A percentile compares a stretch with the other conserved stretches of the same genome.
Evolutionary conservation across 2,329 filamentous ascomycete genomes (phyloP).

Genomic region (Phoma sp.): DNA sequence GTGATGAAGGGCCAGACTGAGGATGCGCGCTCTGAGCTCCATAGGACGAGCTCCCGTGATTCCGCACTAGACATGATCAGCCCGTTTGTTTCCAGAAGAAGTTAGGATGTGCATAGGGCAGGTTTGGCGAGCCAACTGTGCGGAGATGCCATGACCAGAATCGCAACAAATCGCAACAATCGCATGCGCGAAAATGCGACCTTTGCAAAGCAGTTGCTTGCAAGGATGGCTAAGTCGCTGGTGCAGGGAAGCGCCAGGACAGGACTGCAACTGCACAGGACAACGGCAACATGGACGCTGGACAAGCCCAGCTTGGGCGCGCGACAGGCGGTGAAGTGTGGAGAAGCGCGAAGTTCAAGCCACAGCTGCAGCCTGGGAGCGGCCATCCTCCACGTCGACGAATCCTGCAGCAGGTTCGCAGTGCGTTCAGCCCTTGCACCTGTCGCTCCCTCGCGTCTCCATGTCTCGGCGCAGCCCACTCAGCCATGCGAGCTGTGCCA

Average conservation of each 20-base stretch:
- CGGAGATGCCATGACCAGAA: slow-evolving; percentile 29
- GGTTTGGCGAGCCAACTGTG: slow-evolving; percentile 32
- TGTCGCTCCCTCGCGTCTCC: slow-evolving; percentile 3
- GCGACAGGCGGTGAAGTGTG: slow-evolving; percentile 27
- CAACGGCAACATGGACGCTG: neutral
- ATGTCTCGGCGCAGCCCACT: neutral
- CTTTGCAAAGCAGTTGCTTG: neutral
- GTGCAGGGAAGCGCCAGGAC: neutral
- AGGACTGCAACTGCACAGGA: neutral
- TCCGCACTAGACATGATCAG: slow-evolving; percentile 40
- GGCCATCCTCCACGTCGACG: slow-evolving; percentile 14
- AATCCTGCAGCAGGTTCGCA: slow-evolving; percentile 20
- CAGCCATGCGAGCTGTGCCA: slow-evolving; percentile 25
- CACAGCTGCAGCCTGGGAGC: slow-evolving; percentile 19
- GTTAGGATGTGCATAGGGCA: slow-evolving; percentile 19
- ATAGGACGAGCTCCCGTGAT: slow-evolving; percentile 35
- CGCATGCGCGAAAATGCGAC: slow-evolving; percentile 13
- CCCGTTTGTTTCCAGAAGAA: slow-evolving; percentile 16
- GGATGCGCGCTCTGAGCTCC: slow-evolving; percentile 33
- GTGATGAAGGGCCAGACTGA: slow-evolving; percentile 41
- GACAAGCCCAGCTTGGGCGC: slow-evolving; percentile 1
- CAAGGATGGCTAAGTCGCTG: neutral
- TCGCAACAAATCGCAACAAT: slow-evolving; percentile 27
- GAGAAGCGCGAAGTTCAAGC: slow-evolving; percentile 20
- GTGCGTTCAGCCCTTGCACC: slow-evolving; percentile 18